Conservation (phyloP, 345 rosid genomes). For the Lumnitzera racemosa region DNA sequence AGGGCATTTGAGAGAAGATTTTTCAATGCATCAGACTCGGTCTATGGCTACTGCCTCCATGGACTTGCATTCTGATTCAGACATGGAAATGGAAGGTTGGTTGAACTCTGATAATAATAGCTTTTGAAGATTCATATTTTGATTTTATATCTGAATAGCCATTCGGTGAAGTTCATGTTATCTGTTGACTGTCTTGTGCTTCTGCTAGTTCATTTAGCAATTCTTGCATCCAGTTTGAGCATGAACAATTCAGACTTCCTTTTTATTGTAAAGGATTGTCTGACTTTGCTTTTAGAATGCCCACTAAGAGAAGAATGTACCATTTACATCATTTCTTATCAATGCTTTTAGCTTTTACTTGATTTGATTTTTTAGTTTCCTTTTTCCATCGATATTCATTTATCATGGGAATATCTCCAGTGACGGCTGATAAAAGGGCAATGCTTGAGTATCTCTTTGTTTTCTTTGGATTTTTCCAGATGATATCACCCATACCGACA, state of each 20-base stretch:
- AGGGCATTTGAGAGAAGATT: constrained; percentile 15
- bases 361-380: background rate
- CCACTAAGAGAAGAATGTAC: no score
- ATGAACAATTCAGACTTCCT: no score
- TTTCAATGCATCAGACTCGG: constrained; percentile 8
- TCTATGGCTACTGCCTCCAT: constrained; percentile 13
- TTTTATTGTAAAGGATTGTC: no score
- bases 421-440: no score
- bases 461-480: constrained; percentile 29
- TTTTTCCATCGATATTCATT: background rate
- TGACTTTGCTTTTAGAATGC: no score
- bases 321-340: no score
- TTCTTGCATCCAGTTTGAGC: no score
- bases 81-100: constrained; percentile 93
- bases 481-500: constrained; percentile 53
- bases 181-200: no score
- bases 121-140: background rate
- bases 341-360: no score
- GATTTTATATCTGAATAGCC: background rate
- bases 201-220: no score
- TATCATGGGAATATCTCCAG: no score
- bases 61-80: constrained; percentile 41
- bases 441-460: background rate
- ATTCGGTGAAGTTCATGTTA: background rate
- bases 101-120: constrained; percentile 5